Evolutionary conservation across 192 early-diverging fungal species (phyloP).

Genomic region (Entophlyctis luteolus): DNA sequence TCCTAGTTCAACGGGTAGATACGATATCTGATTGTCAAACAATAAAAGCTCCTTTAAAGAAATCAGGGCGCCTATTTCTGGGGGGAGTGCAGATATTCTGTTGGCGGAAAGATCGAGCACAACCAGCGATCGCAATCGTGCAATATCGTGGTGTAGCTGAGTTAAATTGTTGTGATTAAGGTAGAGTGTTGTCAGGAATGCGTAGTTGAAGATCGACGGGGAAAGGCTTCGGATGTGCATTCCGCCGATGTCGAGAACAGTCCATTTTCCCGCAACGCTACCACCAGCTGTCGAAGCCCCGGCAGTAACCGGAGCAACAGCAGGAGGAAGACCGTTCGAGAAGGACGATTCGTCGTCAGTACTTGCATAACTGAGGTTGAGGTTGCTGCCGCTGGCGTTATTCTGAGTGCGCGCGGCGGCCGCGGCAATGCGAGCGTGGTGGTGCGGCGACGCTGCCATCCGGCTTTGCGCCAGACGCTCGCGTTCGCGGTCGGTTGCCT

Average conservation of each 20-base stretch:
- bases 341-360: slow-evolving; percentile 50
- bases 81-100: slow-evolving; percentile 72
- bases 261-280: slow-evolving; percentile 55
- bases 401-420: background rate
- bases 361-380: slow-evolving; percentile 53
- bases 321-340: slow-evolving; percentile 41
- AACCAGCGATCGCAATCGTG: slow-evolving; percentile 61
- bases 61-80: slow-evolving; percentile 83
- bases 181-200: slow-evolving; percentile 86
- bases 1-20: slow-evolving; percentile 84
- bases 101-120: slow-evolving; percentile 88
- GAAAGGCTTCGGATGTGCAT: slow-evolving; percentile 85
- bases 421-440: background rate
- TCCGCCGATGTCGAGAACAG: slow-evolving; percentile 87
- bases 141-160: slow-evolving; percentile 67
- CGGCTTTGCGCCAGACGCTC: too few relatives aligned
- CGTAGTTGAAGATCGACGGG: slow-evolving; percentile 71
- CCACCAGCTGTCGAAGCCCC: background rate
- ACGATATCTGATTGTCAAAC: slow-evolving; percentile 87
- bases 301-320: slow-evolving; percentile 19
- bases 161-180: slow-evolving; percentile 94
- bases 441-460: slow-evolving; percentile 3
- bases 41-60: slow-evolving; percentile 76
- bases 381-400: slow-evolving; percentile 33
- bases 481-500: too few relatives aligned